Percentiles rank a stretch among this genome's conserved stretches.
phyloP scores from a whole-genome alignment of 306 rosid species.

The Ceratonia siliqua region DNA sequence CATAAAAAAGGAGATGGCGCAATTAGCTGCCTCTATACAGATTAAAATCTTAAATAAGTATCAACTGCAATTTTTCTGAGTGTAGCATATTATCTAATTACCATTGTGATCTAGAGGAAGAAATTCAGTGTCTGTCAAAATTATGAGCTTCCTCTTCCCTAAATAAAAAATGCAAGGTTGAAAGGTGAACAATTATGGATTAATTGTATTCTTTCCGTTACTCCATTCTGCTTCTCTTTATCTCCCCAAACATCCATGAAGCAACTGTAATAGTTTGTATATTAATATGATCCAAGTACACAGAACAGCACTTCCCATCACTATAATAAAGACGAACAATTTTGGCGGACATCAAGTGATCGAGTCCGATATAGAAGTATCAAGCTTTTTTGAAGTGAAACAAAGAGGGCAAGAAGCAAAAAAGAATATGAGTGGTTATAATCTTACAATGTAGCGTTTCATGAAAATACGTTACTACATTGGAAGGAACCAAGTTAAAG shows the following conservation, averaged over 20 bases:
- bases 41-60: not conserved
- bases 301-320: not conserved
- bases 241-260: not conserved
- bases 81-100: not conserved
- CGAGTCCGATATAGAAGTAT: not conserved
- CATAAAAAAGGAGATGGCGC: not conserved
- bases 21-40: not conserved
- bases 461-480: conserved; percentile 2
- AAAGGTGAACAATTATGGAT: not conserved
- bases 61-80: not conserved
- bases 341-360: not conserved
- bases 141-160: not conserved
- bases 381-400: conserved; percentile 7
- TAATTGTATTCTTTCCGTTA: not conserved
- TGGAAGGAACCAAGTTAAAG: not conserved
- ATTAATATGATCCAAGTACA: not conserved
- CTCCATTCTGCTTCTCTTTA: not conserved
- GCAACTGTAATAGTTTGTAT: not conserved
- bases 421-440: not conserved
- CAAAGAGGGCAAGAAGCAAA: not conserved
- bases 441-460: not conserved
- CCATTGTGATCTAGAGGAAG: conserved; percentile 4
- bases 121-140: conserved; percentile 23
- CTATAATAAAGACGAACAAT: conserved; percentile 8
- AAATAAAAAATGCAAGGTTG: not conserved